phyloP scores from a whole-genome alignment of 108 stramenopile genomes.

The Cyclotella sp. region DNA sequence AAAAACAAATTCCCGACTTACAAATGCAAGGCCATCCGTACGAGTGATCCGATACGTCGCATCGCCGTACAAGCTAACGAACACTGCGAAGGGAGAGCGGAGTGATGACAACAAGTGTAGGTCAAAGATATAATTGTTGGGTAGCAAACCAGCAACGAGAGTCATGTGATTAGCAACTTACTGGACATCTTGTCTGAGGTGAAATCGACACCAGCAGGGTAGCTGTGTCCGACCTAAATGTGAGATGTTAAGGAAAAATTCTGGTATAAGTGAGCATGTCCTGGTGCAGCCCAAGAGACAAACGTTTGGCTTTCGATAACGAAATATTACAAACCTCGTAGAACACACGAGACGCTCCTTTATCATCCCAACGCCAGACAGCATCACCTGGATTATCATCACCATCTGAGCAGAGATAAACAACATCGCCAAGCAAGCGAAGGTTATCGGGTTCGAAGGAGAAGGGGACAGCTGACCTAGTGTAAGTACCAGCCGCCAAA shows the following conservation, averaged over 20 bases:
- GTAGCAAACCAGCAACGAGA: too few species aligned
- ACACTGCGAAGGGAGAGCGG: background rate
- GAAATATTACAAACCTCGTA: slow-evolving; percentile 3
- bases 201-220: slow-evolving; percentile 28
- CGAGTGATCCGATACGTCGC: slow-evolving; percentile 19
- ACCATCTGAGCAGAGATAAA: slow-evolving; percentile 18
- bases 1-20: background rate
- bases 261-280: background rate
- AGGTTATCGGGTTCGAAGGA: slow-evolving; percentile 21
- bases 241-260: background rate
- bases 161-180: too few species aligned
- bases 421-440: slow-evolving; percentile 11
- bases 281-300: background rate
- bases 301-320: background rate
- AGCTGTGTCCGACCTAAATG: slow-evolving; percentile 13
- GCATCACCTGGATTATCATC: slow-evolving; percentile 15
- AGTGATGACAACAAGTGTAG: too few species aligned
- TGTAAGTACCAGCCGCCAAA: slow-evolving; percentile 12
- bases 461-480: slow-evolving; percentile 17
- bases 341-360: slow-evolving; percentile 25
- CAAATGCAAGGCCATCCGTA: slow-evolving; percentile 23
- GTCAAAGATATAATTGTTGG: too few species aligned
- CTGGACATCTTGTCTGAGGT: slow-evolving; percentile 14
- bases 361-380: slow-evolving; percentile 22
- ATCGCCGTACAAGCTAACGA: slow-evolving; percentile 19